phyloP scores from a whole-genome alignment of 2,329 filamentous ascomycete species.

The Aphanocladium album region DNA sequence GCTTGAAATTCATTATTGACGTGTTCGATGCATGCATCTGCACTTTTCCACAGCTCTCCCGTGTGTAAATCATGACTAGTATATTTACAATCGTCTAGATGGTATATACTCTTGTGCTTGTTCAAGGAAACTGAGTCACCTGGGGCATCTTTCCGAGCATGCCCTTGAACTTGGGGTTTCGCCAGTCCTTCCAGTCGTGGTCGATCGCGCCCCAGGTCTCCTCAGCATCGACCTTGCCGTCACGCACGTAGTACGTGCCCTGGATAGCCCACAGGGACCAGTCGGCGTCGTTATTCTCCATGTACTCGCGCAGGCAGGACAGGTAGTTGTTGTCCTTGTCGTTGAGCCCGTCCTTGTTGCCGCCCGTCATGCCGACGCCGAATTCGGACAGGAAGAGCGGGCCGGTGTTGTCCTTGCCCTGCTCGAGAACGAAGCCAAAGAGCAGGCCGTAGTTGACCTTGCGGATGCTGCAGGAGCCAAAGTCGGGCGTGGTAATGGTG shows the following conservation, averaged over 20 bases:
- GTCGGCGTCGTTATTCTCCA: constrained; percentile 52
- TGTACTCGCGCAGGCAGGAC: constrained; percentile 46
- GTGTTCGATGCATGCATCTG: background rate
- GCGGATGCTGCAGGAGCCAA: constrained; percentile 38
- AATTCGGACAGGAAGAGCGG: constrained; percentile 57
- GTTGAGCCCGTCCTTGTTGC: constrained; percentile 36
- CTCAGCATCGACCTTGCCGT: constrained; percentile 43
- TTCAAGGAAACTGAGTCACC: constrained; percentile 30
- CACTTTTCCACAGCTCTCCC: background rate
- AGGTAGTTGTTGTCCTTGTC: constrained; percentile 44
- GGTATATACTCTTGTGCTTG: background rate
- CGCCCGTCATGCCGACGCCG: constrained; percentile 46
- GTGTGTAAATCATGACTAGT: background rate
- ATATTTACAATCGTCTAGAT: background rate
- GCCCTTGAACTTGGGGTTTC: constrained; percentile 31
- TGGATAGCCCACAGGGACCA: constrained; percentile 56
- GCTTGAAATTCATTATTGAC: background rate
- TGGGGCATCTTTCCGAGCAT: constrained; percentile 35
- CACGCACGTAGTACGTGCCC: constrained; percentile 55
- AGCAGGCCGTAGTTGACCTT: constrained; percentile 41
- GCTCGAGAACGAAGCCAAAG: constrained; percentile 48
- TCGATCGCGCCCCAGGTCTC: constrained; percentile 50
- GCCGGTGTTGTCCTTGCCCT: constrained; percentile 42
- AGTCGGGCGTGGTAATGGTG: constrained; percentile 42
- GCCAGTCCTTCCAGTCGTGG: constrained; percentile 34